Base-by-base conservation (phyloP, 1,284 basidiomycete genomes). In the Albatrellus sp. region DNA sequence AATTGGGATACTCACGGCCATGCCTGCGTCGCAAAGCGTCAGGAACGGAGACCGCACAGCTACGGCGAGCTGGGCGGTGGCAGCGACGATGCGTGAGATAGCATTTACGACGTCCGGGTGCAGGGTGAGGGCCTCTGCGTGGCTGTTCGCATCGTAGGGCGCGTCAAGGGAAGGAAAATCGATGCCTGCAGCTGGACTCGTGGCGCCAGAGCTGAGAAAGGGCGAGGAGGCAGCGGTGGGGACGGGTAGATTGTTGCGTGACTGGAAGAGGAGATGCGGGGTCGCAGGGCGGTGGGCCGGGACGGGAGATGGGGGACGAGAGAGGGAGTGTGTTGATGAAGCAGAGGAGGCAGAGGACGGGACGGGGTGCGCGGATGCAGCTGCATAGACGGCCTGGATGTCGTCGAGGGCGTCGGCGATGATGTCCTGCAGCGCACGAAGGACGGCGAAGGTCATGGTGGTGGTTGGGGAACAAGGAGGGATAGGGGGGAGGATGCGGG, bases 341-440 rank as follows among this genome's bases (percentile, higher is more conserved):
- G 41, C 33, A 14, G 42, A 33, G 12, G 42, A 36, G 44, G 42
- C 34, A 24, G 33, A 19, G 24, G 42, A 17, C 17, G 37, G 12
- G 39, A 40, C 24, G 47, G 38, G 12, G 46, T 31, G 29, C 45
- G 42, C 33, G 51, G 50, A 24, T 20, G 59, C 55, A 55, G 77
- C 51, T 14, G 59, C 59, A 57, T 81, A 84, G 46, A 80, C 63
- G 41, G 64, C 65, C 57, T 83, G 73, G 36, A 84, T 78, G 52
- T 83, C 77, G 59, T 77, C 70, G 50, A 84, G 62, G 20, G 80
- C 80, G 45, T 78, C 69, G 51, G 72, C 77, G 50, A 84, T 73
- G 56, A 84, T 70, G 51, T 69, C 60, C 49, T 83, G 76, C 28
- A 84, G 70, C 17, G 74, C 72, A 46, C 73, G 73, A 44, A 85